Percentiles rank a stretch among this genome's conserved stretches.
phyloP scores from a whole-genome alignment of 352 stramenopile genomes.

The Globisporangium iwayamae region DNA sequence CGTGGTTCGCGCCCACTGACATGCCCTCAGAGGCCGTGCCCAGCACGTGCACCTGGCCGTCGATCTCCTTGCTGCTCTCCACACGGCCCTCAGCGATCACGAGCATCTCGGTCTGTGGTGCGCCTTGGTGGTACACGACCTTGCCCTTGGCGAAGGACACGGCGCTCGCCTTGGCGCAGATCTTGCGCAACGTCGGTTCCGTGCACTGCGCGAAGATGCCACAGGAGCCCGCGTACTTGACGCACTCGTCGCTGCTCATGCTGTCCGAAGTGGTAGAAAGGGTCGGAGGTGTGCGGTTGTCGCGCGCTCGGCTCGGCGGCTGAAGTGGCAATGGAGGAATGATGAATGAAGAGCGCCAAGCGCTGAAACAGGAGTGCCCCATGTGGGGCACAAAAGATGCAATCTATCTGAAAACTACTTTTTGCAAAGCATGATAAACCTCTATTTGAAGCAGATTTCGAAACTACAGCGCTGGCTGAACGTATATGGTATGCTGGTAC shows the following conservation, averaged over 20 bases:
- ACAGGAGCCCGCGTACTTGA: constrained; percentile 52
- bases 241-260: constrained; percentile 58
- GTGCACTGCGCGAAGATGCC: constrained; percentile 85
- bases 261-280: not conserved
- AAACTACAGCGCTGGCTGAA: no score
- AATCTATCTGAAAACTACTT: no score
- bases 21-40: constrained; percentile 43
- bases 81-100: constrained; percentile 64
- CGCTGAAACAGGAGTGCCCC: no score
- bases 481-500: no score
- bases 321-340: constrained; percentile 16
- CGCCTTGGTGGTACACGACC: constrained; percentile 77
- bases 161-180: constrained; percentile 57
- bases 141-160: constrained; percentile 72
- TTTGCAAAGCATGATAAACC: no score
- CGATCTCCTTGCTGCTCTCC: constrained; percentile 75
- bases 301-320: not conserved
- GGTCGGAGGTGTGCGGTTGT: constrained; percentile 2
- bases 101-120: constrained; percentile 79
- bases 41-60: constrained; percentile 79
- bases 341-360: constrained; percentile 9
- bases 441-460: no score
- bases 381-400: no score
- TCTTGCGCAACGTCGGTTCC: constrained; percentile 73
- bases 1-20: constrained; percentile 77